These are phyloP conservation scores for Luffa acutangula DNA, from an alignment of 306 rosid species.

Conservation along the genomic window DNA sequence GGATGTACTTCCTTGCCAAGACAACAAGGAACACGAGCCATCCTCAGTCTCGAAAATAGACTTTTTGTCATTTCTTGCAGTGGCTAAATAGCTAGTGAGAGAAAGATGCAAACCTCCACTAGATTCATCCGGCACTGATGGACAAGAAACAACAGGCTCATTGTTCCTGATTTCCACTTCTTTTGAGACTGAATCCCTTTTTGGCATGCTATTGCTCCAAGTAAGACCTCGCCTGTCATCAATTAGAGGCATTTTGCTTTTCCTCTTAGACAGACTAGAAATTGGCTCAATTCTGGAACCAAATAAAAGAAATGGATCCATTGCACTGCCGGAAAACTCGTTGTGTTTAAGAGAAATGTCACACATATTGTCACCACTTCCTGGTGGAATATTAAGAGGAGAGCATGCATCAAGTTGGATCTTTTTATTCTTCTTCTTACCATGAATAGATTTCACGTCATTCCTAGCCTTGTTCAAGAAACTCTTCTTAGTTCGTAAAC, in stretches of 20 bases:
- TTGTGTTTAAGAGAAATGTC: conserved; percentile 23
- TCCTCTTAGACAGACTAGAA: conserved; percentile 39
- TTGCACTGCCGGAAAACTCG: conserved; percentile 27
- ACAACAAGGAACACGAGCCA: conserved; percentile 27
- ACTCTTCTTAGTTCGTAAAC: conserved; percentile 28
- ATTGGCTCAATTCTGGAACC: conserved; percentile 29
- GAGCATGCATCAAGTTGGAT: conserved; percentile 26
- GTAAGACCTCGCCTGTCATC: conserved; percentile 28
- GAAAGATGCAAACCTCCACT: conserved; percentile 54
- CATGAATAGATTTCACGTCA: conserved; percentile 29
- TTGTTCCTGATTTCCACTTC: conserved; percentile 35
- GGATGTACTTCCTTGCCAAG: conserved; percentile 45
- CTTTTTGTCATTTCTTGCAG: conserved; percentile 35
- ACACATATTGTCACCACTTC: conserved; percentile 19
- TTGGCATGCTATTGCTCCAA: conserved; percentile 28
- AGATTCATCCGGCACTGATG: conserved; percentile 27
- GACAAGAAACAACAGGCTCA: conserved; percentile 29
- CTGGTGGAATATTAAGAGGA: conserved; percentile 28
- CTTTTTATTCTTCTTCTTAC: conserved; percentile 58
- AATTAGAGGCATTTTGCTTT: conserved; percentile 41
- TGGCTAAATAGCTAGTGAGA: conserved; percentile 35
- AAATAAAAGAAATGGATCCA: conserved; percentile 29
- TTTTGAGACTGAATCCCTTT: conserved; percentile 22
- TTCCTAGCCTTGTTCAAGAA: conserved; percentile 25
- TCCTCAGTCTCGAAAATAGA: conserved; percentile 38